Conservation (phyloP, 139 green algal genomes). For the Pseudopediastrum boryanum region DNA sequence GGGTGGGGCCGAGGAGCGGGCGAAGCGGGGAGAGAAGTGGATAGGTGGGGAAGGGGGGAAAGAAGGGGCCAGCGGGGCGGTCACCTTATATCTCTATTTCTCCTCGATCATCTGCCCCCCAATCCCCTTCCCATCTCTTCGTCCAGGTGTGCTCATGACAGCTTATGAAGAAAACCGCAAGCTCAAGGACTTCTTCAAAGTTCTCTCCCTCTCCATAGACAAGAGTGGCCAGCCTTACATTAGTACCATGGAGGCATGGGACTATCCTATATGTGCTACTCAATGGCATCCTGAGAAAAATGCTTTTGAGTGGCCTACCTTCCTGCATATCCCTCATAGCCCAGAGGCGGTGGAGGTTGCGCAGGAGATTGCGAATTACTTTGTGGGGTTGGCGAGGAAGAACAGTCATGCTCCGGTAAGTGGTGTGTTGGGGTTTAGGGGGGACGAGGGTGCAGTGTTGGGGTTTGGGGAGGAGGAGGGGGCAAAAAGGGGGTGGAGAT, state of each 20-base stretch:
- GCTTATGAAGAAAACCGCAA: conserved; percentile 60
- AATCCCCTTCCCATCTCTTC: neutral
- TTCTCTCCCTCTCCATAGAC: conserved; percentile 71
- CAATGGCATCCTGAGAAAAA: conserved; percentile 94
- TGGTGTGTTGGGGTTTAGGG: too few relatives aligned
- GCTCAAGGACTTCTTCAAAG: conserved; percentile 70
- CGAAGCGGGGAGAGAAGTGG: too few relatives aligned
- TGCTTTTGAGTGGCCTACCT: conserved; percentile 74
- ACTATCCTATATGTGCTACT: conserved; percentile 64
- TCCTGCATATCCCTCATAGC: conserved; percentile 76
- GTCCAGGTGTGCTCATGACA: conserved; percentile 64
- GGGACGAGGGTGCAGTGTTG: too few relatives aligned
- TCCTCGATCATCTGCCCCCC: neutral
- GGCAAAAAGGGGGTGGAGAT: too few relatives aligned
- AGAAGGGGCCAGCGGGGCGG: too few relatives aligned
- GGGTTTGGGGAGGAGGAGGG: too few relatives aligned
- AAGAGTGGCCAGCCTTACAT: conserved; percentile 69
- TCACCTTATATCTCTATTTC: too few relatives aligned
- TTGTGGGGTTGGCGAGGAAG: conserved; percentile 69
- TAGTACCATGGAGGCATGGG: conserved; percentile 71
- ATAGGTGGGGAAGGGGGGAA: too few relatives aligned
- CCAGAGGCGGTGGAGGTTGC: conserved; percentile 58
- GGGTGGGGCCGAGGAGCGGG: neutral
- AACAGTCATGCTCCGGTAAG: too few relatives aligned
- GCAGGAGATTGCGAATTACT: conserved; percentile 77